These are phyloP conservation scores for Pythium grandisporangium DNA, from an alignment of 352 stramenopile genomes.

Conservation along the genomic window DNA sequence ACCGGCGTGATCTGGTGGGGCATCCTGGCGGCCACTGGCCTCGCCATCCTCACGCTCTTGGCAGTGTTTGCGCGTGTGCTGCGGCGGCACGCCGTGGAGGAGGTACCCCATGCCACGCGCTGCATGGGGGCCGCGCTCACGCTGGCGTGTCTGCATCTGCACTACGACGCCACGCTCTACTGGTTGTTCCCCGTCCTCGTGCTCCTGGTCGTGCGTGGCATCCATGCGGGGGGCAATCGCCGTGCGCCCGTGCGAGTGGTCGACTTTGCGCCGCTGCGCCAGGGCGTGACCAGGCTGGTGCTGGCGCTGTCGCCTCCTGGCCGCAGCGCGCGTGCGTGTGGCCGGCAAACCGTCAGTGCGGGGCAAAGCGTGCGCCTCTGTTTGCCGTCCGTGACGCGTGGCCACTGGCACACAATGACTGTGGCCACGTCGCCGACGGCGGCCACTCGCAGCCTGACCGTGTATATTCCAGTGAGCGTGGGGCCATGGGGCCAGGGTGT, in stretches of 20 bases:
- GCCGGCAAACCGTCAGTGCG: too few species aligned
- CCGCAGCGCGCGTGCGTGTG: too few species aligned
- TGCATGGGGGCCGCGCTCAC: neutral
- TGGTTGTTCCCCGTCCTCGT: neutral
- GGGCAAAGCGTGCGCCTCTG: slow-evolving; percentile 1
- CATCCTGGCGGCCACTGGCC: neutral
- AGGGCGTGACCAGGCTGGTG: slow-evolving; percentile 1
- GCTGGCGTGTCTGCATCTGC: neutral
- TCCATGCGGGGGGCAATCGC: neutral
- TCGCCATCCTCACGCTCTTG: neutral
- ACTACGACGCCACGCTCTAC: neutral
- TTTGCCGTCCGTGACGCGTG: neutral
- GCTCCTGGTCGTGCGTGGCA: neutral
- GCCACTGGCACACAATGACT: slow-evolving; percentile 1
- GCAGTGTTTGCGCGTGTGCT: neutral
- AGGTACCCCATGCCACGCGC: neutral
- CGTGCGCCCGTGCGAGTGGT: neutral
- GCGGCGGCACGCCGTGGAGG: neutral
- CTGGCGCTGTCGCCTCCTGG: neutral
- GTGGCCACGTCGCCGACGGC: slow-evolving; percentile 1
- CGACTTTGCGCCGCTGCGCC: slow-evolving; percentile 2
- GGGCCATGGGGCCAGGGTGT: neutral
- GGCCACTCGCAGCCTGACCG: neutral
- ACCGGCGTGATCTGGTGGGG: neutral
- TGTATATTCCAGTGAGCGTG: slow-evolving; percentile 1